These are phyloP conservation scores for Cladorrhinum sp. DNA, from an alignment of 2,329 filamentous ascomycete genomes.

Conservation along the genomic window DNA sequence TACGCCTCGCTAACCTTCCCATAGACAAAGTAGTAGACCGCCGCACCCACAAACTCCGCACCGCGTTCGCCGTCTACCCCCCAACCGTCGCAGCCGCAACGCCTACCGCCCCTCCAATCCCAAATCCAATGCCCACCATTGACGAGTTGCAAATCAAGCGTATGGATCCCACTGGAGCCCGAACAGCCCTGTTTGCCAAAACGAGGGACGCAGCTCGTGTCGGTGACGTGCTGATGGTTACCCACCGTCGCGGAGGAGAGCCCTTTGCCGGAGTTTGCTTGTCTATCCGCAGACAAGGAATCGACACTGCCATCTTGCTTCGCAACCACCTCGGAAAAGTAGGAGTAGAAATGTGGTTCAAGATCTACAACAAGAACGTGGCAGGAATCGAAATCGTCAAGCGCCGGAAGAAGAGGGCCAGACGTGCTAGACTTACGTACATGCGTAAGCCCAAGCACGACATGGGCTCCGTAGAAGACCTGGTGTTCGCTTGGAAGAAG, in stretches of 20 bases:
- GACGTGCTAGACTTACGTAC: conserved; percentile 84
- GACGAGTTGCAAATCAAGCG: conserved; percentile 64
- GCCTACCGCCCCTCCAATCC: conserved; percentile 18
- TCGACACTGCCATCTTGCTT: conserved; percentile 84
- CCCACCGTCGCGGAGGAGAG: conserved; percentile 73
- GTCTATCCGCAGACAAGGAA: conserved; percentile 79
- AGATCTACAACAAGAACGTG: conserved; percentile 87
- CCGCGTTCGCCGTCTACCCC: conserved; percentile 50
- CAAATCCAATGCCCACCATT: conserved; percentile 63
- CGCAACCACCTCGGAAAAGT: conserved; percentile 82
- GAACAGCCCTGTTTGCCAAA: conserved; percentile 75
- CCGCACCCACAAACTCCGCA: conserved; percentile 34
- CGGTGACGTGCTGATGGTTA: conserved; percentile 89
- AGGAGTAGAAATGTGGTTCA: conserved; percentile 96
- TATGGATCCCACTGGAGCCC: conserved; percentile 82
- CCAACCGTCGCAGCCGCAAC: conserved; percentile 12
- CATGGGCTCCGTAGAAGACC: conserved; percentile 77
- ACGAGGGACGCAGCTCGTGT: conserved; percentile 71
- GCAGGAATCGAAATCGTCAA: conserved; percentile 92
- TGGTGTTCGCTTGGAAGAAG: conserved; percentile 62
- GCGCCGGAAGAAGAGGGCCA: conserved; percentile 76
- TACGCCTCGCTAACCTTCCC: conserved; percentile 1
- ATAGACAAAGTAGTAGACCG: conserved; percentile 33
- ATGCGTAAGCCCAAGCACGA: conserved; percentile 88
- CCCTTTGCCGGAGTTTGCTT: conserved; percentile 88